Base-by-base conservation (phyloP, 1,284 basidiomycete genomes). In the Mrakiaceae sp. region DNA sequence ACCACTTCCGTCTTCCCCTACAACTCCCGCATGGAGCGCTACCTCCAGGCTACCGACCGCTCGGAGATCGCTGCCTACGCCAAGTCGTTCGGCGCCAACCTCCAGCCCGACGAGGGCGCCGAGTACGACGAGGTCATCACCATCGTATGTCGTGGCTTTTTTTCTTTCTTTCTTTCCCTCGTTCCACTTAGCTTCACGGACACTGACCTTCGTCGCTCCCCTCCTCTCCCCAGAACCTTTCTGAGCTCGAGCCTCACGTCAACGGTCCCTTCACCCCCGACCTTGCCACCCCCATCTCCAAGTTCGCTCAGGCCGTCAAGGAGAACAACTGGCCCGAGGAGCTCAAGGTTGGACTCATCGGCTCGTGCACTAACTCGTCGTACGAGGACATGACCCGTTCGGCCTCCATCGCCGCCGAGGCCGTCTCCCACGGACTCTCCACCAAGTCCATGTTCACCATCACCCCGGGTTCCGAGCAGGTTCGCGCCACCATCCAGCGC, bases 311-410 rank as follows among this genome's bases (percentile, higher is more conserved):
- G 63, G 91, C 86, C 72, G 92, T 91, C 72, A 91, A 91, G 84
- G 87, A 92, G 82, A 96, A 98, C 82, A 82, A 84, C 77, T 98
- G 96, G 95, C 95, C 95, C 58, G 80, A 85, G 68, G 95, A 98
- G 77, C 87, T 99, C 81, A 94, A 91, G 81, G 96, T 98, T 72
- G 90, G 85, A 68, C 85, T 98, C 67, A 98, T 98, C 75, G 95
- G 96, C 67, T 98, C 96, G 61, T 99, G 95, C 88, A 98, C 96
- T 77, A 98, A 99, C 85, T 98, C 95, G 60, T 98, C 96, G 44
- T 99, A 99, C 78, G 96, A 98, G 81, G 96, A 99, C 81, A 98
- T 98, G 95, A 90, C 90, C 59, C 92, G 96, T 74, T 89, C 94
- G 55, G 93, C 93, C 58, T 88, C 88, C 63, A 98, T 98, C 74